Percentiles rank a stretch among this genome's conserved stretches.
Evolutionary conservation across 2,329 filamentous ascomycete species (phyloP).

Genomic region (Penicillium glabrum): DNA sequence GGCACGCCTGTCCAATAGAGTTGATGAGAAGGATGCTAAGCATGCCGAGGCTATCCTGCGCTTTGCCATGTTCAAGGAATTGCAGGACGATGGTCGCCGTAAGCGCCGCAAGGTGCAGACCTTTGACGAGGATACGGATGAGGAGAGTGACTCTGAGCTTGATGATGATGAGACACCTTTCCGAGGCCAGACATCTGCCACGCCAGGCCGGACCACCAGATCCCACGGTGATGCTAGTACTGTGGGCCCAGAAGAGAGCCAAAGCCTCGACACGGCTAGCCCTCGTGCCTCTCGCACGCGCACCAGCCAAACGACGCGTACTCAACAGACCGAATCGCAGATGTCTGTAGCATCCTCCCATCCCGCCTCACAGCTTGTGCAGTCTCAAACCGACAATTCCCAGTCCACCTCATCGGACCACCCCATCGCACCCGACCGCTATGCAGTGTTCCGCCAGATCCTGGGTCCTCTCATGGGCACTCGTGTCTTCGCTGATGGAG

Average conservation of each 20-base stretch:
- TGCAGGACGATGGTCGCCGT: conserved; percentile 73
- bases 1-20: conserved; percentile 78
- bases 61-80: conserved; percentile 96
- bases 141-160: conserved; percentile 41
- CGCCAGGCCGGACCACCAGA: conserved; percentile 30
- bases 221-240: conserved; percentile 37
- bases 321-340: conserved; percentile 49
- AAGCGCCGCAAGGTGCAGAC: conserved; percentile 79
- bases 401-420: conserved; percentile 41
- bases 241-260: conserved; percentile 53
- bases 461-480: conserved; percentile 82
- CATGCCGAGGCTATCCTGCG: conserved; percentile 86
- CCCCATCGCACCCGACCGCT: conserved; percentile 55
- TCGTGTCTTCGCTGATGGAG: conserved; percentile 75
- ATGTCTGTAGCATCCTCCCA: conserved; percentile 77
- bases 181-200: conserved; percentile 27
- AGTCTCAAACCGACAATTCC: conserved; percentile 48
- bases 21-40: conserved; percentile 85
- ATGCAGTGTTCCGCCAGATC: conserved; percentile 73
- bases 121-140: conserved; percentile 61
- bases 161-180: conserved; percentile 27
- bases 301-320: conserved; percentile 41
- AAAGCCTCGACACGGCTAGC: conserved; percentile 55
- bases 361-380: conserved; percentile 69
- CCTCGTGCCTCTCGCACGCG: conserved; percentile 44